These are phyloP conservation scores for Yamadazyma epiphylla DNA, from an alignment of 1,139 yeast genomes.

Conservation along the genomic window DNA sequence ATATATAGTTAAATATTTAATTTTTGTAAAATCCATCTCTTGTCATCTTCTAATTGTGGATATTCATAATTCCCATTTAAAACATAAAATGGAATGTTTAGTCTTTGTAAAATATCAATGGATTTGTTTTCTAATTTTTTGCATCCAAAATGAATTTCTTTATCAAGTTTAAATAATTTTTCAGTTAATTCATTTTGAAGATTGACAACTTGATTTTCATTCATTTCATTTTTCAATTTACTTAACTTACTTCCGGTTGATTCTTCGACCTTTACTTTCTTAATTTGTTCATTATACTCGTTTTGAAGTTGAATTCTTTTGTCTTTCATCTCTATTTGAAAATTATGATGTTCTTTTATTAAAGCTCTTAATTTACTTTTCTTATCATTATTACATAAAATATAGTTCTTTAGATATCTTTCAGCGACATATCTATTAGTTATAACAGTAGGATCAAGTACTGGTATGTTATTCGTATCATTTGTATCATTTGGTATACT, in stretches of 20 bases:
- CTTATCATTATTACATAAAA: conserved; percentile 3
- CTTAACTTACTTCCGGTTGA: background rate
- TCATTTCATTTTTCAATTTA: conserved; percentile 3
- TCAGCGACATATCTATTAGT: conserved; percentile 11
- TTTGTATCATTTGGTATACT: conserved; percentile 9
- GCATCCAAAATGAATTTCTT: conserved; percentile 13
- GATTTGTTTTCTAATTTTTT: conserved; percentile 17
- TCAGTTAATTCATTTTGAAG: conserved; percentile 8
- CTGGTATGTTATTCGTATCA: conserved; percentile 6
- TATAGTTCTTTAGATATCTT: conserved; percentile 6
- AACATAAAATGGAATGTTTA: conserved; percentile 24
- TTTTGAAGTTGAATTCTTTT: conserved; percentile 4
- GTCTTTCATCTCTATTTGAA: conserved; percentile 5
- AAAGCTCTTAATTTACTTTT: conserved; percentile 3
- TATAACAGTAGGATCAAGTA: conserved; percentile 11
- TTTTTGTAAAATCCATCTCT: conserved; percentile 17
- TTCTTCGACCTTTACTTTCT: background rate
- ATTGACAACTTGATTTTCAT: conserved; percentile 6
- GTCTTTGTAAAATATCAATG: conserved; percentile 10
- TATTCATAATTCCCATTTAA: conserved; percentile 18
- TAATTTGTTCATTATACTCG: conserved; percentile 6
- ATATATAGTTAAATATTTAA: conserved; percentile 2
- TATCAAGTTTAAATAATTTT: conserved; percentile 16
- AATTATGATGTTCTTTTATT: conserved; percentile 5
- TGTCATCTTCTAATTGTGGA: conserved; percentile 22